A percentile compares a stretch with the other conserved stretches of the same genome.
Conservation (phyloP, 768 basidiomycete genomes). For the Boletus reticuloceps region DNA sequence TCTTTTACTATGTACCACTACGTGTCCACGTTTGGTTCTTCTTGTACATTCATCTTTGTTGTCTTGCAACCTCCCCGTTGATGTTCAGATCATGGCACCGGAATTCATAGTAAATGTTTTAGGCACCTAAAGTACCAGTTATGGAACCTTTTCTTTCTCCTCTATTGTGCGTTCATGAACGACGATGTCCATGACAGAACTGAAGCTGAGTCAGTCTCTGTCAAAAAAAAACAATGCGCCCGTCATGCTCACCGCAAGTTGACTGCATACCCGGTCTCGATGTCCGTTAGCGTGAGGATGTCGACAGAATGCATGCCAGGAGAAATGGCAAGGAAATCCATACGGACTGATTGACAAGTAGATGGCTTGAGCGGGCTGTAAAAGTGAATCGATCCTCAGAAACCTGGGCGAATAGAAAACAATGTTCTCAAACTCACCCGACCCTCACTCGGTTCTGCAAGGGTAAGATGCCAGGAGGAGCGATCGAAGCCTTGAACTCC, state of each 20-base stretch:
- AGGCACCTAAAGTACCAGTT: conserved; percentile 13
- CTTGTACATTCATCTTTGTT: conserved; percentile 23
- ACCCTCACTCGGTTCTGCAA: conserved; percentile 76
- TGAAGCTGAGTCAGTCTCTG: conserved; percentile 26
- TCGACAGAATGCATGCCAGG: conserved; percentile 80
- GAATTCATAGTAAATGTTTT: conserved; percentile 6
- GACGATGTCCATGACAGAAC: conserved; percentile 74
- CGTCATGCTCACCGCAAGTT: conserved; percentile 59
- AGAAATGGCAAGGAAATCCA: conserved; percentile 79
- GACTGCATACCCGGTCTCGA: conserved; percentile 68
- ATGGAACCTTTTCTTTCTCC: conserved; percentile 6
- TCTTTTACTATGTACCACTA: conserved; percentile 21
- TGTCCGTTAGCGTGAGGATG: conserved; percentile 67
- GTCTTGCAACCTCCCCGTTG: conserved; percentile 6
- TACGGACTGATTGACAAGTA: conserved; percentile 82
- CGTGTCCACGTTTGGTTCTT: conserved; percentile 15
- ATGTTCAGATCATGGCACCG: conserved; percentile 1
- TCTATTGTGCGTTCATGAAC: conserved; percentile 49
- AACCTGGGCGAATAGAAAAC: not conserved
- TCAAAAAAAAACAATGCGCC: not conserved
- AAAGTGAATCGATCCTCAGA: conserved; percentile 1
- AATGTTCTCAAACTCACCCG: conserved; percentile 51
- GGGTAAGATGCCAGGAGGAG: conserved; percentile 62
- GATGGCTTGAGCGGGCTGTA: conserved; percentile 73
- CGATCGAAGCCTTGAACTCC: conserved; percentile 31